A percentile compares a stretch with the other conserved stretches of the same genome.
These are phyloP conservation scores for Malus fusca DNA, from an alignment of 306 rosid genomes.

Conservation along the genomic window DNA sequence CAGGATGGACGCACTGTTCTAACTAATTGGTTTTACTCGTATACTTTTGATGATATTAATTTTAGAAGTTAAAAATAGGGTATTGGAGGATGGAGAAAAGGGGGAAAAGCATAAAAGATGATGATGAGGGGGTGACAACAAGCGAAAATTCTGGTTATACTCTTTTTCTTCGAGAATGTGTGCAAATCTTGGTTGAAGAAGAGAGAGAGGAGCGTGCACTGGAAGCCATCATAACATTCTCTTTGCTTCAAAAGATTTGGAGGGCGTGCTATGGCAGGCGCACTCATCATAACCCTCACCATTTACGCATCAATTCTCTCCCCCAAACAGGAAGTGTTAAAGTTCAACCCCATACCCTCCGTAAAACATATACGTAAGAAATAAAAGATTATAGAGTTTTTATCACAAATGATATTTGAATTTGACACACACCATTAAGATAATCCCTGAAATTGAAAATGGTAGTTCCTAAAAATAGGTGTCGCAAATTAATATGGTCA, in stretches of 20 bases:
- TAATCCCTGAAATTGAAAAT: no score
- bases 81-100: neutral
- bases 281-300: constrained; percentile 63
- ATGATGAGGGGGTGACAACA: constrained; percentile 38
- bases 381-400: no score
- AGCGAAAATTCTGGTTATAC: constrained; percentile 39
- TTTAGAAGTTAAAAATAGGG: neutral
- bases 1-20: neutral
- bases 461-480: no score
- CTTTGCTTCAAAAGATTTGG: constrained; percentile 49
- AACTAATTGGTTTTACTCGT: rapidly evolving
- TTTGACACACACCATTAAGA: no score
- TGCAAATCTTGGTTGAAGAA: constrained; percentile 26
- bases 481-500: no score
- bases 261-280: constrained; percentile 61
- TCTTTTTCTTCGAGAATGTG: constrained; percentile 48
- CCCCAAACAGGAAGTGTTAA: neutral
- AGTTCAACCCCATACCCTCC: no score
- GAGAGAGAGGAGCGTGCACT: constrained; percentile 58
- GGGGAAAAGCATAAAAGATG: constrained; percentile 31
- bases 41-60: neutral
- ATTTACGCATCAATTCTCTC: constrained; percentile 15
- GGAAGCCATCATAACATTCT: constrained; percentile 67
- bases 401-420: no score
- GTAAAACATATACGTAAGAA: no score